Conservation (phyloP, 306 rosid species). For the Cotoneaster glaucophyllus region DNA sequence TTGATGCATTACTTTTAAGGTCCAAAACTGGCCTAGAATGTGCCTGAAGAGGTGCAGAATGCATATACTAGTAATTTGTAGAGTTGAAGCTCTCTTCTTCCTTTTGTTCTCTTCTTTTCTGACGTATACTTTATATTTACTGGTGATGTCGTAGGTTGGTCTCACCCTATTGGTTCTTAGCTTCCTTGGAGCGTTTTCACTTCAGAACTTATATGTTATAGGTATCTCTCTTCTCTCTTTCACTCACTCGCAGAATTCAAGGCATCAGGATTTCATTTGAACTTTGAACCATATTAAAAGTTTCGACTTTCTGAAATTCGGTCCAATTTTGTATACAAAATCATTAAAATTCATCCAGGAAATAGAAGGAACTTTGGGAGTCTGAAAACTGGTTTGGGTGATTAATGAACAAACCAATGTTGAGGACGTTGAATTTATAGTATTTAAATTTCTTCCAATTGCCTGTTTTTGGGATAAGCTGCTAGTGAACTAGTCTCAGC, state of each 20-base stretch:
- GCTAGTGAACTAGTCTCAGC: background rate
- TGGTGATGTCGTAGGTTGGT: conserved; percentile 41
- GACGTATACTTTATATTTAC: background rate
- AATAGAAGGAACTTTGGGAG: background rate
- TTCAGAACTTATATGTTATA: conserved; percentile 50
- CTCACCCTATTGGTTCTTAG: conserved; percentile 56
- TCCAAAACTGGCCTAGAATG: background rate
- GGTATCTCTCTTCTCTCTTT: conserved; percentile 38
- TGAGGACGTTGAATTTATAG: background rate
- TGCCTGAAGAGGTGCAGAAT: background rate
- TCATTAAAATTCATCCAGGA: background rate
- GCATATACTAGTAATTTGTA: background rate
- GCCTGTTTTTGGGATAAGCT: background rate
- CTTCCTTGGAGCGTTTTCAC: conserved; percentile 67
- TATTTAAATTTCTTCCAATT: too few species aligned
- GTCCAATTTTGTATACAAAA: background rate
- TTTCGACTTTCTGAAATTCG: background rate
- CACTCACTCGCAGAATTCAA: background rate
- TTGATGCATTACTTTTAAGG: background rate
- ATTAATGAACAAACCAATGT: background rate
- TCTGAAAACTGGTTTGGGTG: background rate
- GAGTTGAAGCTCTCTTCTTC: background rate
- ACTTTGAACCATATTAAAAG: background rate
- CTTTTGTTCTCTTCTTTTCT: background rate
- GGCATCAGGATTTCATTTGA: background rate